These are phyloP conservation scores for Penicillium sp. DNA, from an alignment of 2,329 filamentous ascomycete genomes.

Conservation along the genomic window DNA sequence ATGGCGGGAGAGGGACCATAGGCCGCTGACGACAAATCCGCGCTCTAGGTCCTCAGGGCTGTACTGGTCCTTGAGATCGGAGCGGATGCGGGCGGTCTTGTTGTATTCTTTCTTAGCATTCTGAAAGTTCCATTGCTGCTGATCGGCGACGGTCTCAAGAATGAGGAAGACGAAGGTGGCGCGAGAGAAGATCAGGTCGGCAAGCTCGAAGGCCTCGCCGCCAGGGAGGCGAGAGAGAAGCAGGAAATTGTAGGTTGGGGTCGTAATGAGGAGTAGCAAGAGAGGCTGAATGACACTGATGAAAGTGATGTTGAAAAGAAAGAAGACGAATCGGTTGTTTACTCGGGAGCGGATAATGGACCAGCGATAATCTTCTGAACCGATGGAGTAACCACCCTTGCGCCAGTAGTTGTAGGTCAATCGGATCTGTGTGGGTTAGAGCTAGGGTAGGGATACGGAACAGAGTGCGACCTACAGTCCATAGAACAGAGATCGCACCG, in stretches of 20 bases:
- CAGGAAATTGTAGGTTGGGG: slow-evolving; percentile 83
- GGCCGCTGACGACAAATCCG: slow-evolving; percentile 81
- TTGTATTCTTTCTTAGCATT: slow-evolving; percentile 77
- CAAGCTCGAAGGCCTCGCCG: slow-evolving; percentile 57
- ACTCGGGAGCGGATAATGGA: slow-evolving; percentile 71
- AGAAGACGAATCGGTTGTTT: slow-evolving; percentile 75
- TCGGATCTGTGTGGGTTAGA: slow-evolving; percentile 59
- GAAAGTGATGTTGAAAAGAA: slow-evolving; percentile 86
- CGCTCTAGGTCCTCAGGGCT: slow-evolving; percentile 80
- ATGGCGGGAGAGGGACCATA: slow-evolving; percentile 89
- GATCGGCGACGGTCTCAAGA: slow-evolving; percentile 81
- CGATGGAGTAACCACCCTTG: slow-evolving; percentile 85
- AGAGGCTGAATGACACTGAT: slow-evolving; percentile 84
- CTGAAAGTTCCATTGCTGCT: slow-evolving; percentile 93
- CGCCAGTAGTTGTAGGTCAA: slow-evolving; percentile 98
- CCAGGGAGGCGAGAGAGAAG: slow-evolving; percentile 69
- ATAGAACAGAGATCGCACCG: slow-evolving; percentile 71
- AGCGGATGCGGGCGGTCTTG: slow-evolving; percentile 71
- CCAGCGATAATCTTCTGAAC: slow-evolving; percentile 97
- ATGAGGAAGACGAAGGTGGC: slow-evolving; percentile 62
- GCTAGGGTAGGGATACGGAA: slow-evolving; percentile 22
- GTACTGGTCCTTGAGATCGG: slow-evolving; percentile 55
- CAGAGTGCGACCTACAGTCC: slow-evolving; percentile 68
- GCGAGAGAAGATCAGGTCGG: slow-evolving; percentile 64
- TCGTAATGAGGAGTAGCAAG: slow-evolving; percentile 77